Base-by-base conservation (phyloP, 345 rosid genomes). In the Abelmoschus esculentus region DNA sequence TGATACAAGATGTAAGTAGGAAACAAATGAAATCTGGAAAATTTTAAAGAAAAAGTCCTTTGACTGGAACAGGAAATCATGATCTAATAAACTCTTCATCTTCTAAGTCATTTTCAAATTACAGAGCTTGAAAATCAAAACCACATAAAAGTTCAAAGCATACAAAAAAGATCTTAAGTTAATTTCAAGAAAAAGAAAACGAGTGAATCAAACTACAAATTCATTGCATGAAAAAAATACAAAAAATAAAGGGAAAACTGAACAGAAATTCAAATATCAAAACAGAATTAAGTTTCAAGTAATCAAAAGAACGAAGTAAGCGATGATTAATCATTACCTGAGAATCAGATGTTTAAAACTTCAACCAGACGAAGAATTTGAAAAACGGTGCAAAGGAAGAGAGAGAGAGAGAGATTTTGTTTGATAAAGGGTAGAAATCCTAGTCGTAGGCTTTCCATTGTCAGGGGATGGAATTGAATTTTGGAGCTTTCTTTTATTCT, bases 251-350 rank as follows among this genome's bases (percentile, higher is more conserved):
- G 2, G 0, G 0, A 42, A 0, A 63, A 26, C 22, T 11, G 17
- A 42, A 26, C 57, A 14, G 17, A 47, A 61, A 29, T 9, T 28
- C 22, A 66, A 29, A 13, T 4, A 64, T 22, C 17, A 29, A 42
- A 47, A 53, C 58, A 11, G 70, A 80, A 67, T 55, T 4, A 18
- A 55, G 61, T 18, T 36, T 8, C 28, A 34, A 68, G 47, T 17
- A 17, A 52, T 52, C 31, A 26, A 50, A 40, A 67, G 47, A 71
- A 80, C 65, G 61, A 38, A 70, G 10, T 5, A 36, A 46, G 42
- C 3, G n/a, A 18, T n/a, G 3, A 46, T 40, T 19, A 70, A 70
- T 53, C 63, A 46, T 60, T 75, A 82, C 86, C 86, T 63, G 60
- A 40, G 15, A 61, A 3, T 4, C 28, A 36, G 47, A 34, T 47